Percentiles rank a stretch among this genome's conserved stretches.
phyloP scores from a whole-genome alignment of 2,329 filamentous ascomycete genomes.

The Nemania diffusa region DNA sequence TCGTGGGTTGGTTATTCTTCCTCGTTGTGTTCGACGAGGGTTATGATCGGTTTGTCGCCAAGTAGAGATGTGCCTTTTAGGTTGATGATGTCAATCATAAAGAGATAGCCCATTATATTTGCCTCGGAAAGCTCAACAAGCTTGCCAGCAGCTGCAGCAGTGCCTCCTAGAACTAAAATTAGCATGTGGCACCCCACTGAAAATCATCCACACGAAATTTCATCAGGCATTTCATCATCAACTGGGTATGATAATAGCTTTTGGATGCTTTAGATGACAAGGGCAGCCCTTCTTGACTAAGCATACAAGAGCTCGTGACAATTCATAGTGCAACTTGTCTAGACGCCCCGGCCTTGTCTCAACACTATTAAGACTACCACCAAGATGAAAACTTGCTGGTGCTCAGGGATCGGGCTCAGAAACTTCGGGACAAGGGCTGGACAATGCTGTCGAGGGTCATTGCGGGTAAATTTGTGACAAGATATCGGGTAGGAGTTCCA shows the following conservation, averaged over 20 bases:
- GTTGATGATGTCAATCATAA: constrained; percentile 95
- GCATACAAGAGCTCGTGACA: neutral
- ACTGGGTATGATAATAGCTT: neutral
- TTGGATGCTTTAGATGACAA: neutral
- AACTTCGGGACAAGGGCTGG: neutral
- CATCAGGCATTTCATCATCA: neutral
- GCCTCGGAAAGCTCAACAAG: constrained; percentile 89
- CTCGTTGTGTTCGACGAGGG: constrained; percentile 73
- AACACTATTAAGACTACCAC: constrained; percentile 1
- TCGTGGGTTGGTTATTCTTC: constrained; percentile 40
- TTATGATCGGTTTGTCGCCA: constrained; percentile 78
- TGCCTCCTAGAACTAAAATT: constrained; percentile 73
- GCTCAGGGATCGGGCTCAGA: neutral
- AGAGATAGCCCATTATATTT: constrained; percentile 86
- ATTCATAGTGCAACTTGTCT: neutral
- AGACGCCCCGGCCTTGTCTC: neutral
- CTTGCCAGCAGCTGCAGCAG: constrained; percentile 85
- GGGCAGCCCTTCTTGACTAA: neutral
- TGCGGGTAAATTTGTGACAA: constrained; percentile 4
- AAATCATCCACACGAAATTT: neutral
- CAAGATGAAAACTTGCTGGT: neutral
- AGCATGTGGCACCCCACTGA: constrained; percentile 36
- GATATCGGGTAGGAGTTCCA: neutral
- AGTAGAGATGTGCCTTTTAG: constrained; percentile 93
- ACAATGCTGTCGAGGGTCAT: neutral